Evolutionary conservation across 495 filamentous ascomycete species (phyloP), one percentile per base, ranked within the genome.

Genomic region (Poronia punctata): DNA sequence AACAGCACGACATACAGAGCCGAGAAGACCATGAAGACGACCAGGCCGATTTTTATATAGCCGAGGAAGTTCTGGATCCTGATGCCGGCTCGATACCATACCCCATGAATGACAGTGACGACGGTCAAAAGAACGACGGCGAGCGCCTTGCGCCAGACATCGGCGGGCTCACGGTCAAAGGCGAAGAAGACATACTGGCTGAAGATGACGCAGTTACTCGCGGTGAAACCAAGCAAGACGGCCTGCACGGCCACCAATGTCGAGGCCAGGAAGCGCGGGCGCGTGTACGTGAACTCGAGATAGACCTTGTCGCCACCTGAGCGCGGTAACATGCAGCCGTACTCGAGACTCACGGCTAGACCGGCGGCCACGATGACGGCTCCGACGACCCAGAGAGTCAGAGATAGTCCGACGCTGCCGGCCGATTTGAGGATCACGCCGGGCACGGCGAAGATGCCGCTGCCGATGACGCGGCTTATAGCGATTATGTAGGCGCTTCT

Each of bases 251-350:
- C 79, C 25, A 88, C 61, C 31, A 87, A 54, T 0, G 75, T 80
- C 3, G 82, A 82, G 0, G 80, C 80, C 12, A 89, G 68, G 48
- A 83, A 86, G 11, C 72, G 71, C 2, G 84, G 84, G 17, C 65
- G 66, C 0, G 72, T 27, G 60, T 86, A 89, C 0, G 79, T 78
- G 57, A 79, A 83, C 49, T 89, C 84, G 38, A 88, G 74, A 48
- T 89, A 89, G 20, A 87, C 79, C 60, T 86, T 87, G 27, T 77
- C 70, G 14, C 82, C 83, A 2, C 84, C 82, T 3, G 75, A 80
- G 2, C 79, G 66, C 32, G 83, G 82, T 35, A 85, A 60, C 79
- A 85, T 84, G 53, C 75, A 82, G 0, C 83, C 83, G 48, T 74
- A 83, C 50, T 88, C 83, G 45, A 88, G 58, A 5, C 65, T 70